These are phyloP conservation scores for Euphorbia corollata DNA, from an alignment of 441 rosid species.

Conservation along the genomic window DNA sequence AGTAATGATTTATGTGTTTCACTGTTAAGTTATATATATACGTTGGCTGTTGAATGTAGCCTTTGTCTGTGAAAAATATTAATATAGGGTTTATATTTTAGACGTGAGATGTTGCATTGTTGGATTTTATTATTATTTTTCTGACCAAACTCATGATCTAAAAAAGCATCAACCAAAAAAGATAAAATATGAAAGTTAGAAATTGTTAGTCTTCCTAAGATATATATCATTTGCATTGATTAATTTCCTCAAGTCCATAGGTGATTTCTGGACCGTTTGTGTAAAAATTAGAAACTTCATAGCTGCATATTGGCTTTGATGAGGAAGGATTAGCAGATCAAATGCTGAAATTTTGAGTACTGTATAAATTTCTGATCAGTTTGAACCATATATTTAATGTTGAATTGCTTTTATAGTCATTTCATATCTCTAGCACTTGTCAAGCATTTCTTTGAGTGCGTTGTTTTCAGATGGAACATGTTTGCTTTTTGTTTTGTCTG, in stretches of 20 bases:
- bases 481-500: slow-evolving; percentile 9
- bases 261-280: slow-evolving; percentile 10
- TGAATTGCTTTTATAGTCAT: no score
- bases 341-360: background rate
- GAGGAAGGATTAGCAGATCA: background rate
- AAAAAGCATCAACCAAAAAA: background rate
- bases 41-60: background rate
- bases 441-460: background rate
- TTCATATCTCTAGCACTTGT: background rate
- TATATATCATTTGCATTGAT: background rate
- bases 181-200: no score
- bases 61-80: background rate
- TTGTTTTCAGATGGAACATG: background rate
- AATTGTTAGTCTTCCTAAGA: background rate
- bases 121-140: background rate
- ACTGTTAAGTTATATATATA: background rate
- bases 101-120: background rate
- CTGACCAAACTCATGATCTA: background rate
- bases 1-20: slow-evolving; percentile 18
- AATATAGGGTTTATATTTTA: background rate
- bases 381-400: background rate
- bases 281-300: no score
- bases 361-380: background rate
- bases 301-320: background rate
- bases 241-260: background rate